Conservation (phyloP, 2,329 filamentous ascomycete genomes). For the Didymellaceae sp. region DNA sequence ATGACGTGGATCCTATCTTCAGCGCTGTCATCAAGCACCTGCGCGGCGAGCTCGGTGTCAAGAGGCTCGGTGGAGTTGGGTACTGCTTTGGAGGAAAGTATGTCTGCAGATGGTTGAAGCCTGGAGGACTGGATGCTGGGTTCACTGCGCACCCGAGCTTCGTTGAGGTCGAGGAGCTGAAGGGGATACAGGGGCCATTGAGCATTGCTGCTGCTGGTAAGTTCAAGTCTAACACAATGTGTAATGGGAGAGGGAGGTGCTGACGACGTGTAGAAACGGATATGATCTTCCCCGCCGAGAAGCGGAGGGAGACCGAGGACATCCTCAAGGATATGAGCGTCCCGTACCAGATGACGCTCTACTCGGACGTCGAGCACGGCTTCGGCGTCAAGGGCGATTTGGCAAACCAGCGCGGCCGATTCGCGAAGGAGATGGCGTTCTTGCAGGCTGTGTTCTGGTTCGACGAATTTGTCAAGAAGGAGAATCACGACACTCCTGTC, state of each 20-base stretch:
- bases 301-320: constrained; percentile 64
- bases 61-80: constrained; percentile 69
- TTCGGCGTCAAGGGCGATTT: constrained; percentile 75
- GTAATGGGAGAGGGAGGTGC: neutral
- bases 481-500: constrained; percentile 3
- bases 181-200: constrained; percentile 62
- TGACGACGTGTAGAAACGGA: constrained; percentile 59
- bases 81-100: constrained; percentile 76
- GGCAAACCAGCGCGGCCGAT: constrained; percentile 64
- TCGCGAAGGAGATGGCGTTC: constrained; percentile 82
- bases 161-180: constrained; percentile 67
- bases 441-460: constrained; percentile 81
- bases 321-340: constrained; percentile 61
- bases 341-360: constrained; percentile 80
- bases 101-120: constrained; percentile 67
- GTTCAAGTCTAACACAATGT: neutral
- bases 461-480: constrained; percentile 62
- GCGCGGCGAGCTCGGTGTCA: constrained; percentile 58
- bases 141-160: constrained; percentile 81
- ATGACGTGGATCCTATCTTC: constrained; percentile 61
- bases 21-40: constrained; percentile 64
- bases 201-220: constrained; percentile 64
- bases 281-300: constrained; percentile 62
- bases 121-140: constrained; percentile 70
- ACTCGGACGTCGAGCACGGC: constrained; percentile 73